Base-by-base conservation (phyloP, 2,329 filamentous ascomycete species). In the Botrytis hyacinthi region DNA sequence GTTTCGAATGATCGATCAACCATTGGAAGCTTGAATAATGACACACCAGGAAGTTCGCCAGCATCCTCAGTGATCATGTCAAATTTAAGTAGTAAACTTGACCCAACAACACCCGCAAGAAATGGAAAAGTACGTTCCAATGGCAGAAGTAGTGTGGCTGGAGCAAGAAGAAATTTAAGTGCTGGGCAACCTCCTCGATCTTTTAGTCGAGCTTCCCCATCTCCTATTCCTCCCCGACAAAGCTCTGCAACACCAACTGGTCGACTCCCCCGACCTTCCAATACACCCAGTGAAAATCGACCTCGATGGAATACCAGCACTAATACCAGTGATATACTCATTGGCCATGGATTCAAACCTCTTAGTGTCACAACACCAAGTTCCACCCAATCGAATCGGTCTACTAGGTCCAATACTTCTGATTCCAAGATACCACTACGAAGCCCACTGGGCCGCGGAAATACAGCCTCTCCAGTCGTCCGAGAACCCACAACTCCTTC, bases 261-360 rank as follows among this genome's bases (percentile, higher is more conserved):
- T 82, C 76, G 82, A 78, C 66, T 83, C 67, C 81, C 86, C 72
- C 84, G 86, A 69, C 84, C 87, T 26, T 75, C 87, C 72, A 79
- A 83, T 59, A 66, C 46, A 26, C 83, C 85, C 2, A 84, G 84
- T 32, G 83, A 87, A 73, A 85, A 87, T 73, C 89, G 91, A 69
- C 93, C 93, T 5, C 87, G 90, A 73, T 96, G 93, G 93, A 95
- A 91, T 79, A 80, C 79, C 18, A 92, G 90, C 44, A 88, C 90
- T 9, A 93, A 91, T 78, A 87, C 88, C 7, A 83, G 83, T 10
- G 87, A 90, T 75, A 84, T 90, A n/a, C 86, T 91, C 46, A 87
- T 88, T n/a, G 90, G 90, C 40, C 90, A 92, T 81, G 89, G 89
- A 80, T 92, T 90, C 82, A 91, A 89, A 78, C 88, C 91, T 18